A percentile compares a stretch with the other conserved stretches of the same genome.
Evolutionary conservation across 1,284 basidiomycete genomes (phyloP).

Genomic region (Schizophyllum amplum): DNA sequence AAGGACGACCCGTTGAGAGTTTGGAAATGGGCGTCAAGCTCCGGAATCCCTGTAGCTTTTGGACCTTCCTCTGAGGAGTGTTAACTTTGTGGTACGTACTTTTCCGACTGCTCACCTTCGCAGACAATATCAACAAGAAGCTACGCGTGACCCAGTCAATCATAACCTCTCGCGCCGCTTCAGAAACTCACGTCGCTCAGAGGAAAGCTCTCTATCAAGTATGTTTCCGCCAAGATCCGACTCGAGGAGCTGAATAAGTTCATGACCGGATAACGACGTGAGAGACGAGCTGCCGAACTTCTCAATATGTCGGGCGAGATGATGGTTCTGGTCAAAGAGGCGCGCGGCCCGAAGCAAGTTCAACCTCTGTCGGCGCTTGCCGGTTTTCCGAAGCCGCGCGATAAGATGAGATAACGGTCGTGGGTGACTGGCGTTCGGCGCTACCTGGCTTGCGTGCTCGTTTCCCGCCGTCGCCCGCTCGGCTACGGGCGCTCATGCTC

Average conservation of each 20-base stretch:
- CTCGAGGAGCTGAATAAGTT: neutral
- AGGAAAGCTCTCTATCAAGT: neutral
- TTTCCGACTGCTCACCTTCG: constrained; percentile 7
- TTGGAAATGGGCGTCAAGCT: constrained; percentile 23
- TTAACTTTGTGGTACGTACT: constrained; percentile 3
- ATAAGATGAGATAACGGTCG: neutral
- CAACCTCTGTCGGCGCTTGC: too few species aligned
- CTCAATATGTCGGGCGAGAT: too few species aligned
- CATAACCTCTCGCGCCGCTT: neutral
- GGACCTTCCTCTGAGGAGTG: constrained; percentile 15
- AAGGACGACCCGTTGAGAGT: constrained; percentile 24
- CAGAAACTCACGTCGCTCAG: neutral
- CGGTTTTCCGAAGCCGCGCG: too few species aligned
- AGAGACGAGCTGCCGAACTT: too few species aligned
- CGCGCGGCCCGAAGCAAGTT: too few species aligned
- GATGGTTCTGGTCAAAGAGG: too few species aligned
- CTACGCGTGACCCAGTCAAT: constrained; percentile 14
- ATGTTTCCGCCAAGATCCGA: neutral
- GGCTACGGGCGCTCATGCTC: neutral
- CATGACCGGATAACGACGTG: too few species aligned
- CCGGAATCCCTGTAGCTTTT: constrained; percentile 21
- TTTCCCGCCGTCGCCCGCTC: neutral
- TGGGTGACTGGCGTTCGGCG: neutral
- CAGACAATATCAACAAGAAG: constrained; percentile 27
- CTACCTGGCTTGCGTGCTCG: neutral